Conservation (phyloP, 1,139 yeast genomes). For the Pneumocystis canis region DNA sequence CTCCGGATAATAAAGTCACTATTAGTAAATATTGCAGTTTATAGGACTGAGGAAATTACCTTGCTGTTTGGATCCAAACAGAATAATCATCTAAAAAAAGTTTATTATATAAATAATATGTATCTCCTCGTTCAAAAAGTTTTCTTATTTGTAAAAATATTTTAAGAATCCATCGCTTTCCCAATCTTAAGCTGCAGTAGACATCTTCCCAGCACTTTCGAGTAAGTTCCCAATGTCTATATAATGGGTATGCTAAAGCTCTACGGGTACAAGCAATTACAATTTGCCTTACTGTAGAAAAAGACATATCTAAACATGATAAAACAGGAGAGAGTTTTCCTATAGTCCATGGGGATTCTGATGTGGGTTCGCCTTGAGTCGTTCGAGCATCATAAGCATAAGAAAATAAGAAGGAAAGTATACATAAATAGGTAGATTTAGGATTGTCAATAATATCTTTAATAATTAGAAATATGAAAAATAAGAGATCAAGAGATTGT, state of each 20-base stretch:
- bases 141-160: conserved; percentile 48
- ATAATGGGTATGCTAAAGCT: conserved; percentile 65
- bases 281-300: conserved; percentile 37
- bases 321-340: conserved; percentile 75
- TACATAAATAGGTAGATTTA: conserved; percentile 41
- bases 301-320: conserved; percentile 46
- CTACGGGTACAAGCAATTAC: conserved; percentile 53
- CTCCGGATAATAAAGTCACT: conserved; percentile 38
- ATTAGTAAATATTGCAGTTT: conserved; percentile 2
- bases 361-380: conserved; percentile 60
- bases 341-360: conserved; percentile 88
- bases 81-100: conserved; percentile 69
- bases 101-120: conserved; percentile 75
- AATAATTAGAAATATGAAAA: not conserved
- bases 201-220: conserved; percentile 64
- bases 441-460: conserved; percentile 30
- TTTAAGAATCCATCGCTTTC: conserved; percentile 50
- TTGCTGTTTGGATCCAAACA: conserved; percentile 53
- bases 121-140: conserved; percentile 68
- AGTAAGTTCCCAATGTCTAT: conserved; percentile 51
- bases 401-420: conserved; percentile 55
- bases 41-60: not conserved
- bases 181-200: conserved; percentile 47
- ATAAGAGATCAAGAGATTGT: not conserved
- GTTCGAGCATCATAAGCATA: conserved; percentile 62